These are phyloP conservation scores for Mycena alexandri DNA, from an alignment of 768 basidiomycete species.

Conservation along the genomic window DNA sequence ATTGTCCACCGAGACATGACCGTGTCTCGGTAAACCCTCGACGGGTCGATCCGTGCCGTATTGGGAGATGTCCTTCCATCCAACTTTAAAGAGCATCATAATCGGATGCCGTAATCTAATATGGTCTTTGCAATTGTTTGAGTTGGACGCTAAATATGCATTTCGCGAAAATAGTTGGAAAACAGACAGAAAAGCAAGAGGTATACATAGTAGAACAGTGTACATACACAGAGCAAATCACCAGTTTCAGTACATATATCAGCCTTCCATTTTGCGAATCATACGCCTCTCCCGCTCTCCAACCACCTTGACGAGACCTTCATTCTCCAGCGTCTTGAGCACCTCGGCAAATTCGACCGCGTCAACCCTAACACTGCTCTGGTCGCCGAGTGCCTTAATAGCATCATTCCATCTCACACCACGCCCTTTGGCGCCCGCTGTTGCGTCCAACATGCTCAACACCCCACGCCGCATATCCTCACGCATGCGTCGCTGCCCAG, in stretches of 20 bases:
- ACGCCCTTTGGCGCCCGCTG: slow-evolving; percentile 63
- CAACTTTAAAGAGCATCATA: too few species aligned
- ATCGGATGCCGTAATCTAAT: too few species aligned
- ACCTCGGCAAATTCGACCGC: slow-evolving; percentile 85
- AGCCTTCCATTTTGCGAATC: slow-evolving; percentile 75
- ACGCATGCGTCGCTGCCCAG: slow-evolving; percentile 85
- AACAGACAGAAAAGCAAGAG: slow-evolving; percentile 10
- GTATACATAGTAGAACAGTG: neutral
- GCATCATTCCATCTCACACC: slow-evolving; percentile 87
- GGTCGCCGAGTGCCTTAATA: slow-evolving; percentile 81
- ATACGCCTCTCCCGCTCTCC: slow-evolving; percentile 90
- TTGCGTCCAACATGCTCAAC: slow-evolving; percentile 69
- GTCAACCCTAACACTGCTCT: slow-evolving; percentile 88
- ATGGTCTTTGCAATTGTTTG: too few species aligned
- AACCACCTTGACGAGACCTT: slow-evolving; percentile 87
- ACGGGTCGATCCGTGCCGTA: too few species aligned
- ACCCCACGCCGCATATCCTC: slow-evolving; percentile 94
- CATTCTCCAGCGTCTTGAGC: slow-evolving; percentile 81
- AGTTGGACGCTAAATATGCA: too few species aligned
- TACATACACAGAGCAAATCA: slow-evolving; percentile 21
- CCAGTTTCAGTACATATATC: slow-evolving; percentile 8
- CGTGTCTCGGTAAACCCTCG: too few species aligned
- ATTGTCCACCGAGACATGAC: too few species aligned
- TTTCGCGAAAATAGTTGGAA: neutral
- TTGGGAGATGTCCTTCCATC: too few species aligned